These are phyloP conservation scores for Viridothelium virens DNA, from an alignment of 495 filamentous ascomycete genomes.

Conservation along the genomic window DNA sequence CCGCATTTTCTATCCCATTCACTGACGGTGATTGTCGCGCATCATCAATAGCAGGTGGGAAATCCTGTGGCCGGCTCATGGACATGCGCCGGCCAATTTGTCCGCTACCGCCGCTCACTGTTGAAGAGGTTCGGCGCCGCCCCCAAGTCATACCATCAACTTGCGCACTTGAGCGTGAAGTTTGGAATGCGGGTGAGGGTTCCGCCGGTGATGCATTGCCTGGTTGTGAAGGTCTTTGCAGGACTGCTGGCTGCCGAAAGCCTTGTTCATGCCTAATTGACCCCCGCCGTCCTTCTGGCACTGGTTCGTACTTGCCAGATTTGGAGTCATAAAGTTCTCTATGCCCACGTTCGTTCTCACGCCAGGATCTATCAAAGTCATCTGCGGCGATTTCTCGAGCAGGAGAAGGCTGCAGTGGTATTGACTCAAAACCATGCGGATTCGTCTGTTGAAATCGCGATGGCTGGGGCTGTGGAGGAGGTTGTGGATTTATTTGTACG, in stretches of 20 bases:
- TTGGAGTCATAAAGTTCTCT: conserved; percentile 89
- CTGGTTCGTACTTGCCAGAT: conserved; percentile 89
- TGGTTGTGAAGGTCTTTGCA: conserved; percentile 59
- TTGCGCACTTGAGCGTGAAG: conserved; percentile 54
- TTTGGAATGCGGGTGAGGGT: conserved; percentile 86
- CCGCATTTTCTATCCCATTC: conserved; percentile 28
- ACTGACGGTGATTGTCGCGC: conserved; percentile 44
- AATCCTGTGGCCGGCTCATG: conserved; percentile 42
- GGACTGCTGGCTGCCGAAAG: conserved; percentile 64
- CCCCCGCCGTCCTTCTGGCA: conserved; percentile 61
- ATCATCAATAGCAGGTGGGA: conserved; percentile 42
- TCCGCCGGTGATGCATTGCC: conserved; percentile 70
- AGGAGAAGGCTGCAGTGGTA: conserved; percentile 41
- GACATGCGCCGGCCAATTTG: conserved; percentile 54
- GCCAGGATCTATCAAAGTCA: conserved; percentile 83
- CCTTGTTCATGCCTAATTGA: conserved; percentile 59
- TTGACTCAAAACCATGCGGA: conserved; percentile 35
- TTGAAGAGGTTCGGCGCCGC: conserved; percentile 83
- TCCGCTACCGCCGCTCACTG: conserved; percentile 85
- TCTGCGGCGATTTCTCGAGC: conserved; percentile 88
- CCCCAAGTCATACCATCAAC: conserved; percentile 62
- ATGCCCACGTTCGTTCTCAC: conserved; percentile 55
- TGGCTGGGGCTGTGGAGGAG: conserved; percentile 15
- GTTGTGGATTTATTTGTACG: conserved; percentile 38
- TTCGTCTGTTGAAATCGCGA: conserved; percentile 25